Percentiles rank a stretch among this genome's conserved stretches.
phyloP scores from a whole-genome alignment of 2,329 filamentous ascomycete species.

The Ascochyta clinopodiicola region DNA sequence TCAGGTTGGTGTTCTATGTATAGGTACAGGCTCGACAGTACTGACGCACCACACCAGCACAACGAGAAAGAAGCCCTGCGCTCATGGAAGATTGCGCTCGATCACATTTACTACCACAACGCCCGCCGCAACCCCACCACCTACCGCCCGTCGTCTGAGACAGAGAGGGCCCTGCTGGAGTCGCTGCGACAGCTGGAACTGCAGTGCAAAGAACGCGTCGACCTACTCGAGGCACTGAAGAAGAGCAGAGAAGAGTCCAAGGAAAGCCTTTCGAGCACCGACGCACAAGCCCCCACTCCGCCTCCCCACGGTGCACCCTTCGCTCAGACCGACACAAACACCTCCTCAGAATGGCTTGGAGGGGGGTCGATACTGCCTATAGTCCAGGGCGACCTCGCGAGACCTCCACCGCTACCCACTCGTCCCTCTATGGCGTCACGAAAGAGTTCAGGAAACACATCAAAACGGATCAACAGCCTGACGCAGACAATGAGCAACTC shows the following conservation, averaged over 20 bases:
- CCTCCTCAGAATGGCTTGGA: conserved; percentile 67
- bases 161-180: conserved; percentile 80
- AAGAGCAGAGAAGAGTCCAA: conserved; percentile 65
- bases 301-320: conserved; percentile 28
- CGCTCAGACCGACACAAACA: conserved; percentile 19
- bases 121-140: conserved; percentile 74
- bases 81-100: conserved; percentile 87
- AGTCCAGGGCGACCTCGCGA: conserved; percentile 80
- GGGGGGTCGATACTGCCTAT: conserved; percentile 82
- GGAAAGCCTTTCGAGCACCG: conserved; percentile 38
- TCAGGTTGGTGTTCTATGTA: conserved; percentile 64
- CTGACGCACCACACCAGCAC: conserved; percentile 62
- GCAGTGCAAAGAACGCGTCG: conserved; percentile 92
- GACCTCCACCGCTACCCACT: conserved; percentile 67
- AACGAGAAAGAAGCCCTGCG: conserved; percentile 90
- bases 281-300: conserved; percentile 32
- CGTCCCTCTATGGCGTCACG: conserved; percentile 56
- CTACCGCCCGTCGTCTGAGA: conserved; percentile 77
- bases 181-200: conserved; percentile 83
- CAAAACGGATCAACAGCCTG: conserved; percentile 30
- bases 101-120: conserved; percentile 87
- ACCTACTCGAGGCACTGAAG: conserved; percentile 81
- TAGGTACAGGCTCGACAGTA: neutral
- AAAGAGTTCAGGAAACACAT: conserved; percentile 53
- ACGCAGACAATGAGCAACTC: conserved; percentile 31